Evolutionary conservation across 148 eudicot species (phyloP), one percentile per base, ranked within the genome.

Genomic region (Dysphania ambrosioides): DNA sequence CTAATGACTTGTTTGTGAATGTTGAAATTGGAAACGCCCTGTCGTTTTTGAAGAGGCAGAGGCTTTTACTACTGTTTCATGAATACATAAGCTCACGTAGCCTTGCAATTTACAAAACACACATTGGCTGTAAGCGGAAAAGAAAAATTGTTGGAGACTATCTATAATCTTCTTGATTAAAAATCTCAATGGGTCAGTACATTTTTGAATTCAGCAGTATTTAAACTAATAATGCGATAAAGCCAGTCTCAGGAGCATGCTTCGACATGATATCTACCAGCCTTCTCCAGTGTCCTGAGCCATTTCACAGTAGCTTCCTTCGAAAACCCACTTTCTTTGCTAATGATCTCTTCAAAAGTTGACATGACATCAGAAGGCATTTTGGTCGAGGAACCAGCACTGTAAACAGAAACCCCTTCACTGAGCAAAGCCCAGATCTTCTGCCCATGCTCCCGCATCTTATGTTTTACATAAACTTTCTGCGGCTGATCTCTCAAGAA

Each of bases 381-480:
- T 78, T 93, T 91, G 47, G 88, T 86, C 2, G 97, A 88, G 70
- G 98, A 93, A 58, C 98, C 97, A 2, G 97, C 92, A 68, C 91
- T 83, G 70, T 91, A 93, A 3, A 93, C 69, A 21, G 88, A 84
- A 12, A 92, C 98, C 30, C 98, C 97, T 49, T 84, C 78, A 56
- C 82, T 68, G 40, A 93, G 86, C 68, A 93, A 76, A 63, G 70
- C 82, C 94, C 97, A 88, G 13, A 93, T 61, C 60, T 80, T 87
- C 55, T 30, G 62, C 61, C 94, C 82, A 21, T 81, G 75, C 71
- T 93, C 98, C 73, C 81, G 71, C 86, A 93, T 91, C 74, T 89
- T 93, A 70, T 93, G 94, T 66, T 93, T 97, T 68, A 93, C 97
- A 72, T 93, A 93, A 41, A 93, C 91, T 75, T 93, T 93, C 80